phyloP scores from a whole-genome alignment of 2,329 filamentous ascomycete species.

The Epichloe aotearoae region DNA sequence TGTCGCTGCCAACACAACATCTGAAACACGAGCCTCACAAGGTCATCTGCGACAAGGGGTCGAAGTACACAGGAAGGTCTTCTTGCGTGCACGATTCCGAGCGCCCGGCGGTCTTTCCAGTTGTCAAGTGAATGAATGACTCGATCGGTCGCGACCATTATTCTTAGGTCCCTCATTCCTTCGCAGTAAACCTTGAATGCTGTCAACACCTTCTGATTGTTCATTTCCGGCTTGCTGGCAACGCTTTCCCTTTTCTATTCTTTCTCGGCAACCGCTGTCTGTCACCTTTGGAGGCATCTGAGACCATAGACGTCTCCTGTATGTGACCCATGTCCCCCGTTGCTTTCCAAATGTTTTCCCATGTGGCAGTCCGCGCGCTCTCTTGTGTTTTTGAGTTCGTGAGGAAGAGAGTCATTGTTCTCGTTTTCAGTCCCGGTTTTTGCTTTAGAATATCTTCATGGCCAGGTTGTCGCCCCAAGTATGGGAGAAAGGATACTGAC shows the following conservation, averaged over 20 bases:
- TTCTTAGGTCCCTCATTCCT: neutral
- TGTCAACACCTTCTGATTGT: neutral
- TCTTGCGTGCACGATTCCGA: neutral
- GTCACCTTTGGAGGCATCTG: neutral
- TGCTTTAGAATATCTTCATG: neutral
- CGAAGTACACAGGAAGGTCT: neutral
- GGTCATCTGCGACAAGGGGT: constrained; percentile 1
- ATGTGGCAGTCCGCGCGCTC: neutral
- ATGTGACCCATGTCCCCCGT: neutral
- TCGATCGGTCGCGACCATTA: neutral
- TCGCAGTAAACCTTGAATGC: neutral
- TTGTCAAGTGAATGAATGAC: neutral
- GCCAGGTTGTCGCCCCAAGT: neutral
- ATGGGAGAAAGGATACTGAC: neutral
- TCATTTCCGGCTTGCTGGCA: constrained; percentile 1
- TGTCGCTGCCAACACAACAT: neutral
- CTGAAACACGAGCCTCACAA: constrained; percentile 3
- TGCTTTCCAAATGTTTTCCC: neutral
- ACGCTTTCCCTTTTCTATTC: neutral
- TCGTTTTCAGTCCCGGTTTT: neutral
- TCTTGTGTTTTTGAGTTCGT: neutral
- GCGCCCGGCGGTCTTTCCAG: neutral
- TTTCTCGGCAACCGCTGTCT: neutral
- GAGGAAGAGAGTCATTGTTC: neutral
- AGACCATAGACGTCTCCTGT: constrained; percentile 3